Evolutionary conservation across 345 rosid genomes (phyloP).

Genomic region (Boechera retrofracta): DNA sequence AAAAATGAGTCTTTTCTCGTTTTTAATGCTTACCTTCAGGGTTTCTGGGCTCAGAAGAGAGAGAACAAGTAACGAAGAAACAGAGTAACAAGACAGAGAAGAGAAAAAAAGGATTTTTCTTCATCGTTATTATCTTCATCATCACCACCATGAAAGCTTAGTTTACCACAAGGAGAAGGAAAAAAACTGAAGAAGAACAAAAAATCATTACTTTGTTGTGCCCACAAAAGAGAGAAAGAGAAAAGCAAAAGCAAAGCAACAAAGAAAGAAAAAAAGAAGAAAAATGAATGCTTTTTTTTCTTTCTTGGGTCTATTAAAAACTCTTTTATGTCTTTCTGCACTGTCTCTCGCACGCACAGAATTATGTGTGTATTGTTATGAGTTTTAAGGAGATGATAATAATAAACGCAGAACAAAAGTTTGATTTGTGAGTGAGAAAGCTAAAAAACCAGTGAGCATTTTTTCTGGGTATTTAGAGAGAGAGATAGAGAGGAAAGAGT

Average conservation of each 20-base stretch:
- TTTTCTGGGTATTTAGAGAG: constrained; percentile 10
- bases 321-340: constrained; percentile 10
- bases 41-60: constrained; percentile 77
- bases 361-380: constrained; percentile 24
- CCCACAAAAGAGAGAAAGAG: constrained; percentile 23
- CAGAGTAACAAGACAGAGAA: constrained; percentile 44
- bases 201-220: constrained; percentile 42
- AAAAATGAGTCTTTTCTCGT: background rate
- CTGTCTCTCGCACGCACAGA: constrained; percentile 26
- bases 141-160: constrained; percentile 46
- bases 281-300: constrained; percentile 17
- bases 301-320: constrained; percentile 30
- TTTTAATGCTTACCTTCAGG: constrained; percentile 69
- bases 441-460: constrained; percentile 6
- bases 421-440: constrained; percentile 15
- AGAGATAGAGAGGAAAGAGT: background rate
- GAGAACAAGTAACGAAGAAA: constrained; percentile 41
- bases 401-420: background rate
- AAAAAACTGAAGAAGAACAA: constrained; percentile 19
- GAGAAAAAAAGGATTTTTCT: constrained; percentile 29
- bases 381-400: constrained; percentile 25
- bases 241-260: constrained; percentile 35
- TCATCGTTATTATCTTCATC: constrained; percentile 25
- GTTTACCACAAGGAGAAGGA: constrained; percentile 22
- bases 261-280: background rate